Evolutionary conservation across 306 rosid genomes (phyloP), one percentile per base, ranked within the genome.

Genomic region (Fagus sylvatica): DNA sequence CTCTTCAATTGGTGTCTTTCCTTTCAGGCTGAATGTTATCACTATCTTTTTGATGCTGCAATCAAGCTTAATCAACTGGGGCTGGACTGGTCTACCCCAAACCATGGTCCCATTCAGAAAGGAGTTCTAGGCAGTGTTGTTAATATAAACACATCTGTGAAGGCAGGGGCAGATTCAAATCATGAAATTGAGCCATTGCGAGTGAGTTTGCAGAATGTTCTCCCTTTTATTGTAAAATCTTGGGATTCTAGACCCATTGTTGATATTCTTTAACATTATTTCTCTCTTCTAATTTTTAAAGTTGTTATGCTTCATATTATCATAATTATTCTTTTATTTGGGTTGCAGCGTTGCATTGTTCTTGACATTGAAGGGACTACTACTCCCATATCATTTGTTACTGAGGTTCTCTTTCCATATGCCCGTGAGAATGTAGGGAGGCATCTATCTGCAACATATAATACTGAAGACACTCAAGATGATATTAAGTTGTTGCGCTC

Each of bases 361-460:
- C 99, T 95, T 75, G 99, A 95, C 90, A 93, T 95, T 56, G 99
- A 95, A 78, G 99, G 99, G 78, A 93, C 99, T 70, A 95, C 99
- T 55, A 93, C 97, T 71, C 99, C 99, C 28, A 95, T 95, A 81
- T 92, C 99, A 30, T 95, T 95, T 79, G 99, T 95, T 73, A 66
- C 96, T 22, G 99, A 93, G 70, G 91, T 93, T 82, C 99, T 95
- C 75, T 95, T 95, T 84, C 97, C 98, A 12, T 95, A 91, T 83
- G 99, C 99, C 53, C 90, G 91, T 72, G 86, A 88, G 77, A 92
- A 91, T 84, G 98, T 92, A 81, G 91, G 84, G 72, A 95, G 87
- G 86, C 98, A 95, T 81, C 90, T 95, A 76, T 87, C 87, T 70
- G 88, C 85, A 39, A 91, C 98, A 74, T 95, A 88, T 42, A 91